phyloP scores from a whole-genome alignment of 2,329 filamentous ascomycete species.

The Penicillium sp. region DNA sequence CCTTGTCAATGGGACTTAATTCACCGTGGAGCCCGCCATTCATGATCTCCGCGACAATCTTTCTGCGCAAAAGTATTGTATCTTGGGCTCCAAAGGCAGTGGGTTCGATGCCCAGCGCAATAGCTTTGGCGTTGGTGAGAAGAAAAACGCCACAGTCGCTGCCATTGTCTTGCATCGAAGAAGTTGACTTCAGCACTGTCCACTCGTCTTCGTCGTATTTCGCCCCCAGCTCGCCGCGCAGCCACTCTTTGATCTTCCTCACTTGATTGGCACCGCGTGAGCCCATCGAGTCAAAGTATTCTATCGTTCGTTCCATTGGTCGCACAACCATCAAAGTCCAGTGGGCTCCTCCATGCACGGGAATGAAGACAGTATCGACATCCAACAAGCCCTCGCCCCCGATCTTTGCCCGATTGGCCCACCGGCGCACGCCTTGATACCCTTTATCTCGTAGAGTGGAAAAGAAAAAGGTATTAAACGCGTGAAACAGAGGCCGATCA shows the following conservation, averaged over 20 bases:
- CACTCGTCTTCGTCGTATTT: slow-evolving; percentile 46
- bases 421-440: slow-evolving; percentile 41
- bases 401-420: slow-evolving; percentile 49
- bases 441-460: slow-evolving; percentile 43
- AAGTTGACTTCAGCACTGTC: slow-evolving; percentile 38
- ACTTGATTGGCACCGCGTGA: slow-evolving; percentile 34
- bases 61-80: slow-evolving; percentile 41
- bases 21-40: slow-evolving; percentile 46
- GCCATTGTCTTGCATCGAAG: slow-evolving; percentile 47
- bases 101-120: slow-evolving; percentile 45
- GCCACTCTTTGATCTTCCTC: slow-evolving; percentile 40
- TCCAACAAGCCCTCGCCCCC: slow-evolving; percentile 44
- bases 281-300: slow-evolving; percentile 50
- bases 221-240: slow-evolving; percentile 42
- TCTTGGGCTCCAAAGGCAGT: slow-evolving; percentile 41
- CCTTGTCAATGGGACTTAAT: slow-evolving; percentile 33
- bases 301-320: slow-evolving; percentile 44
- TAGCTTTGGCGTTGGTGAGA: slow-evolving; percentile 49
- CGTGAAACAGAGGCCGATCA: slow-evolving; percentile 41
- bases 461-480: slow-evolving; percentile 48
- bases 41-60: slow-evolving; percentile 50
- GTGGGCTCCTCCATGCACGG: slow-evolving; percentile 46
- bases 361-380: slow-evolving; percentile 49
- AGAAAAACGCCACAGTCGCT: slow-evolving; percentile 53
- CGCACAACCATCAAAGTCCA: slow-evolving; percentile 50